Evolutionary conservation across 495 filamentous ascomycete species (phyloP), one percentile per base, ranked within the genome.

Genomic region (Podospora pseudoanserina): DNA sequence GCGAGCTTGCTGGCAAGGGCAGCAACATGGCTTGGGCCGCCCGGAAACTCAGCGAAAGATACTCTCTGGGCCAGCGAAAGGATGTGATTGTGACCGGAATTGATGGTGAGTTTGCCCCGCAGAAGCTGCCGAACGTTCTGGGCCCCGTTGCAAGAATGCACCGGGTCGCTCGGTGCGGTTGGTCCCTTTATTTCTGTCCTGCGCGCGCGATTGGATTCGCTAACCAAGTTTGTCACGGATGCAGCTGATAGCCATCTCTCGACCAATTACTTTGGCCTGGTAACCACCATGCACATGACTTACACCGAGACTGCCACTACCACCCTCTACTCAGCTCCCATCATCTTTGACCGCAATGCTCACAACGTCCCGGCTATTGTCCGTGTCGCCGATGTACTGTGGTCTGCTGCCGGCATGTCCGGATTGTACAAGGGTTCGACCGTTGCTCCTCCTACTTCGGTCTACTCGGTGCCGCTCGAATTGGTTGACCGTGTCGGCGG

Each of bases 261-360:
- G 20, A 79, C 83, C 60, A 87, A 86, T 70, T 90, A 90, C 74
- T 90, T 90, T 74, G 79, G 81, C 34, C 80, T 84, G 58, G 84
- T 90, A 56, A 87, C 85, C 26, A 83, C 78, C 30, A 83, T 88
- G 74, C 89, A 91, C 70, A 78, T 81, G 56, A 68, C 78, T 2
- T 77, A 88, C 67, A 78, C 83, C 53, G 82, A 84, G 19, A 87
- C 85, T 6, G 83, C 84, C 2, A 79, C 74, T 20, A 89, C 84
- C 2, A 87, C 88, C 2, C 72, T 90, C 32, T 91, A 91, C 72
- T 79, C 85, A 44, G 86, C 86, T 16, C 89, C 88, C n/a, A 89
- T 91, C 63, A 85, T 91, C 60, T 91, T 90, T 69, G 88, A 90
- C 74, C 86, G 89, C 67, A 91, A 90, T 72, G 85, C 88, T 16